Percentiles rank a stretch among this genome's conserved stretches.
Evolutionary conservation across 805 yeast species (phyloP).

Genomic region (Metschnikowia picachoensis): DNA sequence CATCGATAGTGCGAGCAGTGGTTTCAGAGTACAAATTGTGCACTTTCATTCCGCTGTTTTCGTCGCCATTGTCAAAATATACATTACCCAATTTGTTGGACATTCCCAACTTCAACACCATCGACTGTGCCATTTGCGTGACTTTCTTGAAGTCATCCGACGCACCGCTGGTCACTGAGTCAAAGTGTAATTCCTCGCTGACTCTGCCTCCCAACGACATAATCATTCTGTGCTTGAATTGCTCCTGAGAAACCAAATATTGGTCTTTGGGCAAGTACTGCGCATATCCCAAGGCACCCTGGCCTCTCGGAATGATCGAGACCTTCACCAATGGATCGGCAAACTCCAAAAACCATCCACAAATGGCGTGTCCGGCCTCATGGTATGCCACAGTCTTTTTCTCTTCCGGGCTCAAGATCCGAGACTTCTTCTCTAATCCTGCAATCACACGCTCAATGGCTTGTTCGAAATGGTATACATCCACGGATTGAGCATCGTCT

Average conservation of each 20-base stretch:
- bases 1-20: constrained; percentile 77
- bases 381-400: constrained; percentile 92
- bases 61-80: constrained; percentile 64
- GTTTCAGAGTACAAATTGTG: constrained; percentile 88
- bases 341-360: constrained; percentile 91
- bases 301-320: constrained; percentile 94
- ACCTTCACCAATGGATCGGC: constrained; percentile 96
- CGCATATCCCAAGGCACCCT: constrained; percentile 96
- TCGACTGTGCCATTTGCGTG: constrained; percentile 85
- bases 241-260: constrained; percentile 70
- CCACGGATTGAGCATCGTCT: constrained; percentile 64
- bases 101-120: constrained; percentile 95
- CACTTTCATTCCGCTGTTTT: constrained; percentile 44
- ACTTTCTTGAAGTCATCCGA: constrained; percentile 96
- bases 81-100: constrained; percentile 81
- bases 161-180: constrained; percentile 93
- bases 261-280: constrained; percentile 94
- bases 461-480: constrained; percentile 79
- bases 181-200: constrained; percentile 88
- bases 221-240: constrained; percentile 84
- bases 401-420: constrained; percentile 79
- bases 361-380: constrained; percentile 98
- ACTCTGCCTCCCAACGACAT: constrained; percentile 98
- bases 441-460: constrained; percentile 98
- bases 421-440: constrained; percentile 88